phyloP scores from a whole-genome alignment of 1,284 basidiomycete species.

The Trametes pubescens region DNA sequence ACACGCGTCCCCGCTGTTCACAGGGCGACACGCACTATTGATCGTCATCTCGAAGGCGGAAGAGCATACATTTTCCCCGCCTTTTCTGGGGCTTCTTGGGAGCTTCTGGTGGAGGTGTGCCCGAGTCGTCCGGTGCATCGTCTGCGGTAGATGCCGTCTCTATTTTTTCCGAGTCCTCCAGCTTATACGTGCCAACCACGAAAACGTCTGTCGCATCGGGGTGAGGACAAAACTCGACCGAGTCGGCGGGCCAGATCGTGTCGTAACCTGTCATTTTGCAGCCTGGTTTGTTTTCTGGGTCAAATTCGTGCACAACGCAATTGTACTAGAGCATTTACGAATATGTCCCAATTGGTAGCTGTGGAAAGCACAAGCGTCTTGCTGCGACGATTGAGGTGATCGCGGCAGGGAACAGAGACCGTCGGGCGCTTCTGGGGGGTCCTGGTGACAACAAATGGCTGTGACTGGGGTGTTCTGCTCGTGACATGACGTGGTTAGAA shows the following conservation, averaged over 20 bases:
- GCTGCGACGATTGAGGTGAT: too few species aligned
- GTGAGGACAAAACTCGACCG: constrained; percentile 88
- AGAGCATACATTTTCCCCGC: constrained; percentile 75
- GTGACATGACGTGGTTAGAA: constrained; percentile 16
- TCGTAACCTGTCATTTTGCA: constrained; percentile 52
- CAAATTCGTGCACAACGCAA: too few species aligned
- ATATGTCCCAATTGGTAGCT: too few species aligned
- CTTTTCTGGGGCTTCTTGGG: constrained; percentile 48
- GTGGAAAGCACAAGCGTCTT: too few species aligned
- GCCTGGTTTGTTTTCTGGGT: background rate
- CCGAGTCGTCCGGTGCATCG: constrained; percentile 17
- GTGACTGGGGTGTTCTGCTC: constrained; percentile 6
- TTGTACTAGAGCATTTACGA: too few species aligned
- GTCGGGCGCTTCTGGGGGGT: background rate
- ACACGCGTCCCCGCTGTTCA: background rate
- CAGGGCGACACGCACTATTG: constrained; percentile 27
- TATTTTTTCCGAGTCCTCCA: constrained; percentile 54
- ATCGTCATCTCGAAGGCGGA: constrained; percentile 50
- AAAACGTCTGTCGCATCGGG: constrained; percentile 68
- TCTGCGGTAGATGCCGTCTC: constrained; percentile 20
- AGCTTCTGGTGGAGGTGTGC: constrained; percentile 12
- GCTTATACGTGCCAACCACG: constrained; percentile 90
- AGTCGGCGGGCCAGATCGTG: constrained; percentile 88
- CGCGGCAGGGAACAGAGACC: too few species aligned
- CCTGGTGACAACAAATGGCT: background rate